phyloP scores from a whole-genome alignment of 139 green algal genomes.

The Asterochloris sp. region DNA sequence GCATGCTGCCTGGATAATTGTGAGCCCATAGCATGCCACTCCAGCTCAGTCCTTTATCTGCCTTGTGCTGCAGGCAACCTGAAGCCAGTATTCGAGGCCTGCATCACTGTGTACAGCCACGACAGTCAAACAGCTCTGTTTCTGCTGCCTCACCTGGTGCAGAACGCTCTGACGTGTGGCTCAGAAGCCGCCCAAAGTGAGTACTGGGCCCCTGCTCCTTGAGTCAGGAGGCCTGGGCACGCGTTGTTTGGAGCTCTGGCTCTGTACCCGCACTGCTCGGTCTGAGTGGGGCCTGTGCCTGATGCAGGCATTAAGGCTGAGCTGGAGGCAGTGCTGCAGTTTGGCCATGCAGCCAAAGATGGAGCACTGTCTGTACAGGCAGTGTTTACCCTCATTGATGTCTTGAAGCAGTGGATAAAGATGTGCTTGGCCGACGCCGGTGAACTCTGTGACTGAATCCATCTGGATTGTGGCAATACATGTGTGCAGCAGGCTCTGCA shows the following conservation, averaged over 20 bases:
- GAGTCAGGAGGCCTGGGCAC: neutral
- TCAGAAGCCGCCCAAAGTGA: conserved; percentile 15
- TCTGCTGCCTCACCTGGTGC: conserved; percentile 80
- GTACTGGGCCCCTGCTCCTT: too few relatives aligned
- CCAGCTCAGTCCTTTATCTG: neutral
- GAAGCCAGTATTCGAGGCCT: conserved; percentile 53
- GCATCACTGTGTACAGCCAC: conserved; percentile 50
- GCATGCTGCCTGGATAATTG: too few relatives aligned
- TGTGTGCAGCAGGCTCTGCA: neutral
- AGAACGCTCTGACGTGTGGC: conserved; percentile 52
- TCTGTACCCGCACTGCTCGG: neutral
- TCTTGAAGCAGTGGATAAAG: conserved; percentile 67
- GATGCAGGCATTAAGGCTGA: conserved; percentile 23
- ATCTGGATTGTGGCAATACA: neutral
- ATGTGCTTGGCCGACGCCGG: neutral
- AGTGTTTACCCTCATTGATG: conserved; percentile 85
- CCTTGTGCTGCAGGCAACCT: conserved; percentile 22
- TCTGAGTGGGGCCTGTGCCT: neutral
- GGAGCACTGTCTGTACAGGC: conserved; percentile 64
- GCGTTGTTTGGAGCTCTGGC: neutral
- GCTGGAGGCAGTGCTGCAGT: conserved; percentile 47
- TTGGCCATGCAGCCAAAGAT: conserved; percentile 28
- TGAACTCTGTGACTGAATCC: neutral
- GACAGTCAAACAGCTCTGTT: conserved; percentile 81
- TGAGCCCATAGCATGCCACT: neutral